These are phyloP conservation scores for Schizophyllum amplum DNA, from an alignment of 1,284 basidiomycete species.

Conservation along the genomic window DNA sequence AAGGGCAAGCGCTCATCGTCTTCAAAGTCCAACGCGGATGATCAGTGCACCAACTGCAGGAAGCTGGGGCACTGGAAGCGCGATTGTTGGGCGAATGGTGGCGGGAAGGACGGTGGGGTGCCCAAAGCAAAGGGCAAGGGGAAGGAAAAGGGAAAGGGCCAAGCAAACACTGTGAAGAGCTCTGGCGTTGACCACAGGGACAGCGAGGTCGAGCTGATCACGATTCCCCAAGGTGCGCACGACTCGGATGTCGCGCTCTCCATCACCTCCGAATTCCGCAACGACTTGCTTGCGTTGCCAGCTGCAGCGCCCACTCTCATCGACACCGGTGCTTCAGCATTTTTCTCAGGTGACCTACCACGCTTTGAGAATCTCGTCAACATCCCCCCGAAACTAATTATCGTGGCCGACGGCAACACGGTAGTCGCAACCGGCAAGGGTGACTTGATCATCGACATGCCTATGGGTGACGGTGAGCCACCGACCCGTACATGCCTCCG, in stretches of 20 bases:
- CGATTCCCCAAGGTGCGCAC: too few species aligned
- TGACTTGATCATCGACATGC: neutral
- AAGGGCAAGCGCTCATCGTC: neutral
- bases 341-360: too few species aligned
- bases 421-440: neutral
- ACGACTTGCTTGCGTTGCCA: too few species aligned
- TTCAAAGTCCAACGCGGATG: neutral
- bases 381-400: neutral
- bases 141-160: slow-evolving; percentile 3
- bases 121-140: slow-evolving; percentile 12
- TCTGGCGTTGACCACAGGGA: too few species aligned
- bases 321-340: too few species aligned
- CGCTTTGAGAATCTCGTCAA: neutral
- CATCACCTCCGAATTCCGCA: too few species aligned
- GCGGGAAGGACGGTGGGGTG: slow-evolving; percentile 20
- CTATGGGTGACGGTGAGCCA: slow-evolving; percentile 7
- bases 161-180: too few species aligned
- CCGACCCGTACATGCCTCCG: slow-evolving; percentile 1
- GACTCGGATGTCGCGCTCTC: too few species aligned
- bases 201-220: too few species aligned
- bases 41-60: slow-evolving; percentile 15
- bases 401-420: neutral
- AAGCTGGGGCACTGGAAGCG: slow-evolving; percentile 16
- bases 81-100: slow-evolving; percentile 21
- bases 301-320: too few species aligned